Percentiles rank a stretch among this genome's conserved stretches.
These are phyloP conservation scores for Tubosaeta sp. DNA, from an alignment of 768 basidiomycete genomes.

Conservation along the genomic window DNA sequence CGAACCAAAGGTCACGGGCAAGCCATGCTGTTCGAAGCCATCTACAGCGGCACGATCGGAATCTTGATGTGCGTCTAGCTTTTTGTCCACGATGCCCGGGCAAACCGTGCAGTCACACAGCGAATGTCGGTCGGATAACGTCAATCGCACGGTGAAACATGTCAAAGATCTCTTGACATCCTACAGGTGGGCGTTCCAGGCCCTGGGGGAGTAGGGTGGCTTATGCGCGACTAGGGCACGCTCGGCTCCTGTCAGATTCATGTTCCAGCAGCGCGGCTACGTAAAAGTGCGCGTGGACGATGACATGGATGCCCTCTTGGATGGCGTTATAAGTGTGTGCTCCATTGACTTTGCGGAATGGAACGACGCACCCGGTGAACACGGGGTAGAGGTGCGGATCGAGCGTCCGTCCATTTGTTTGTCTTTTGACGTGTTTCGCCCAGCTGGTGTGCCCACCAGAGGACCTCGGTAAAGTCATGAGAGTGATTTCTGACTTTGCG, in stretches of 20 bases:
- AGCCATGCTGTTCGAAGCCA: constrained; percentile 55
- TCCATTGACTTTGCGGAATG: constrained; percentile 45
- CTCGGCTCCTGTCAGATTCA: constrained; percentile 58
- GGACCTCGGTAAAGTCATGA: constrained; percentile 36
- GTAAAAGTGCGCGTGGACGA: constrained; percentile 42
- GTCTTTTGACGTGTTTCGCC: background rate
- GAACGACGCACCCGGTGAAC: constrained; percentile 30
- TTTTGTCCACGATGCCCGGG: background rate
- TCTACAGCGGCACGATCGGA: constrained; percentile 55
- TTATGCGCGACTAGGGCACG: constrained; percentile 44
- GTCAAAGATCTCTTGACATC: constrained; percentile 48
- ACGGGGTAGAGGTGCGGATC: constrained; percentile 30
- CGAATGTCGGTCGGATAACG: constrained; percentile 62
- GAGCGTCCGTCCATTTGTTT: background rate
- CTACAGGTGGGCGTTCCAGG: constrained; percentile 38
- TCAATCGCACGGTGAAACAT: constrained; percentile 55
- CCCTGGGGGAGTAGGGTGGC: background rate
- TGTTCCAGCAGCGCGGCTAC: constrained; percentile 55
- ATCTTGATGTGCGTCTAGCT: constrained; percentile 51
- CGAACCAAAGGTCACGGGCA: constrained; percentile 48
- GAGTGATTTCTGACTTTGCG: constrained; percentile 26
- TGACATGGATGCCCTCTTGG: constrained; percentile 34
- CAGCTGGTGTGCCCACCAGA: constrained; percentile 47
- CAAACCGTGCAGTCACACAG: constrained; percentile 32
- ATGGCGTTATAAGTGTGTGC: constrained; percentile 37